phyloP scores from a whole-genome alignment of 805 yeast genomes.

The Huiozyma sinensis region DNA sequence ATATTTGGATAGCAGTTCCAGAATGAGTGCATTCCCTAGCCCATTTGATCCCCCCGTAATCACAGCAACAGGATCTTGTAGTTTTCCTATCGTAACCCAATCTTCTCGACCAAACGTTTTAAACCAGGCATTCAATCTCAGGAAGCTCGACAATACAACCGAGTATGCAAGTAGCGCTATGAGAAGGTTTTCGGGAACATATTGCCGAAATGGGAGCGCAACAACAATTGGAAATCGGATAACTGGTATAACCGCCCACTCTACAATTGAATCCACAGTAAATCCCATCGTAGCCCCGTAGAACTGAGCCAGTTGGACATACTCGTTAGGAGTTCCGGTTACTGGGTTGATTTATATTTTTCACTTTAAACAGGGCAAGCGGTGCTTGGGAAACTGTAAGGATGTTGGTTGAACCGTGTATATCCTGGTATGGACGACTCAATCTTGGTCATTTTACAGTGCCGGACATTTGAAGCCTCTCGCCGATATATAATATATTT shows the following conservation, averaged over 20 bases:
- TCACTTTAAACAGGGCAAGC: too few species aligned
- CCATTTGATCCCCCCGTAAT: slow-evolving; percentile 34
- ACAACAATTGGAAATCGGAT: slow-evolving; percentile 13
- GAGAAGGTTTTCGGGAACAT: slow-evolving; percentile 1
- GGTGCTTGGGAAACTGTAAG: too few species aligned
- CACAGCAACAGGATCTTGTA: slow-evolving; percentile 5
- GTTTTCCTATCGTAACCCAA: slow-evolving; percentile 7
- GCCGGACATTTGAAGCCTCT: too few species aligned
- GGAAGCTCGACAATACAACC: slow-evolving; percentile 3
- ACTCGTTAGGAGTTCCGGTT: too few species aligned
- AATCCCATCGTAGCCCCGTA: too few species aligned
- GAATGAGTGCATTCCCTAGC: slow-evolving; percentile 24
- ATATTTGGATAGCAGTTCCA: slow-evolving; percentile 10
- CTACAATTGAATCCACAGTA: too few species aligned
- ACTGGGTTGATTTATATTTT: too few species aligned
- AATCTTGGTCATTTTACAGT: too few species aligned
- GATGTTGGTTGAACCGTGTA: too few species aligned
- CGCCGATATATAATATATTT: too few species aligned
- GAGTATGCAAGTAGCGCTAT: slow-evolving; percentile 4
- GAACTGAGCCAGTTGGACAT: too few species aligned
- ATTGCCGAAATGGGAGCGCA: slow-evolving; percentile 4
- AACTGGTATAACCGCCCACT: slow-evolving; percentile 8
- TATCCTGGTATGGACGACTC: too few species aligned
- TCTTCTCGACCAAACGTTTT: not conserved
- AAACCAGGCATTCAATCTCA: slow-evolving; percentile 4